These are phyloP conservation scores for Castanospermum australe DNA, from an alignment of 306 rosid genomes.

Conservation along the genomic window DNA sequence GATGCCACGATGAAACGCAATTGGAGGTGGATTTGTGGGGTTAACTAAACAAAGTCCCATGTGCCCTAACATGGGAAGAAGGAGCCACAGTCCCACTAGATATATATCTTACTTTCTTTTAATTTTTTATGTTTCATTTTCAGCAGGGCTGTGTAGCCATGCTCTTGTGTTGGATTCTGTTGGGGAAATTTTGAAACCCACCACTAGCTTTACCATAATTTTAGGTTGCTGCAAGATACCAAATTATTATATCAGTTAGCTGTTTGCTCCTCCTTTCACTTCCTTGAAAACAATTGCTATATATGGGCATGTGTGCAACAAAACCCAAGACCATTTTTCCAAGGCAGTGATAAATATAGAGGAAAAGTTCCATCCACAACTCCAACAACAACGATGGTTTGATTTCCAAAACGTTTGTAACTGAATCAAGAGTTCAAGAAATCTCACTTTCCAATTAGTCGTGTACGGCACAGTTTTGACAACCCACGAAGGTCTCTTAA, in stretches of 20 bases:
- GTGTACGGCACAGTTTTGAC: slow-evolving; percentile 10
- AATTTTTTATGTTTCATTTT: background rate
- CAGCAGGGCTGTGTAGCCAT: background rate
- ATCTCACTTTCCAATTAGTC: slow-evolving; percentile 7
- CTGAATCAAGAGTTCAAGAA: background rate
- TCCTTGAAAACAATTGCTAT: background rate
- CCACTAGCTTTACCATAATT: background rate
- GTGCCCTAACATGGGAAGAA: slow-evolving; percentile 21
- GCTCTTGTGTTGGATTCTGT: background rate
- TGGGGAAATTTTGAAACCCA: background rate
- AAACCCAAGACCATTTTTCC: background rate
- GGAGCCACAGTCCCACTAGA: background rate
- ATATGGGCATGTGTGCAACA: background rate
- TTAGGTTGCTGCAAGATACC: background rate
- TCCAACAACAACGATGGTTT: background rate
- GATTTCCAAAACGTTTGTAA: background rate
- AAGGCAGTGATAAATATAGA: background rate
- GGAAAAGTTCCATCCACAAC: background rate
- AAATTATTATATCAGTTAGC: background rate
- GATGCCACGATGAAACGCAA: background rate
- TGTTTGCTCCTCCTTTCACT: background rate
- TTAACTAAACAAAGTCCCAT: background rate
- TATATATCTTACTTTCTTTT: background rate
- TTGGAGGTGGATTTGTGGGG: slow-evolving; percentile 11
- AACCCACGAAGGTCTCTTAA: background rate